Conservation (phyloP, 257 asterid genomes). For the Jacaranda mimosifolia region DNA sequence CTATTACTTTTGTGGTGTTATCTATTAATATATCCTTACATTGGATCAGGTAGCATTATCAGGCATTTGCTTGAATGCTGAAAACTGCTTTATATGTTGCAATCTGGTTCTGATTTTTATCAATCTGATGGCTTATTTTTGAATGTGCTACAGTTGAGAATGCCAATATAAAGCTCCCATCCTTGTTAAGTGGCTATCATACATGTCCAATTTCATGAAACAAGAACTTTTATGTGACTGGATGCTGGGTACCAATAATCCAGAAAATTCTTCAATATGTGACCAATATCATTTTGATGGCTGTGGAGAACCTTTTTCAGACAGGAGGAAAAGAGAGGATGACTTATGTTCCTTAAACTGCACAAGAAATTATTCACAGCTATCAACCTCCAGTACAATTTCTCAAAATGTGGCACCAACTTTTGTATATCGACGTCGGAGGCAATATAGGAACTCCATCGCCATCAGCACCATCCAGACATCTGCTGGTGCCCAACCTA, state of each 20-base stretch:
- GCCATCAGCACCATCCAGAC: slow-evolving; percentile 34
- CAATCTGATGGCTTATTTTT: not conserved
- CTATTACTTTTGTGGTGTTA: not conserved
- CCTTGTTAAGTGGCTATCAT: slow-evolving; percentile 7
- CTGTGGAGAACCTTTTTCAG: slow-evolving; percentile 18
- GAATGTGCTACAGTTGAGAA: slow-evolving; percentile 5
- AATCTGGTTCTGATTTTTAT: not conserved
- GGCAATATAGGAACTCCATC: slow-evolving; percentile 34
- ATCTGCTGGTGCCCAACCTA: slow-evolving; percentile 34
- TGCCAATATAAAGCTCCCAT: slow-evolving; percentile 8
- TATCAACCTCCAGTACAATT: slow-evolving; percentile 31
- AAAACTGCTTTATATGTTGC: slow-evolving; percentile 2
- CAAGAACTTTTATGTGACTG: slow-evolving; percentile 8
- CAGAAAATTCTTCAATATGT: slow-evolving; percentile 23
- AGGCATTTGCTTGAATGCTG: not conserved
- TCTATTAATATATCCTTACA: slow-evolving; percentile 8
- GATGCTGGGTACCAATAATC: slow-evolving; percentile 13
- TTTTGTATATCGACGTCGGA: slow-evolving; percentile 34
- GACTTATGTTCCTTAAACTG: slow-evolving; percentile 24
- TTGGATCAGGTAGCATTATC: not conserved
- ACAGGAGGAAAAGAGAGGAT: slow-evolving; percentile 12
- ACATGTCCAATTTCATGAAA: slow-evolving; percentile 27
- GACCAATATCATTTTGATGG: slow-evolving; percentile 5
- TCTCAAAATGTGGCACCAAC: slow-evolving; percentile 20
- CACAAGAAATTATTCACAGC: slow-evolving; percentile 27